Evolutionary conservation across 192 early-diverging fungal genomes (phyloP).

Genomic region (Globomyces pollinis-pini): DNA sequence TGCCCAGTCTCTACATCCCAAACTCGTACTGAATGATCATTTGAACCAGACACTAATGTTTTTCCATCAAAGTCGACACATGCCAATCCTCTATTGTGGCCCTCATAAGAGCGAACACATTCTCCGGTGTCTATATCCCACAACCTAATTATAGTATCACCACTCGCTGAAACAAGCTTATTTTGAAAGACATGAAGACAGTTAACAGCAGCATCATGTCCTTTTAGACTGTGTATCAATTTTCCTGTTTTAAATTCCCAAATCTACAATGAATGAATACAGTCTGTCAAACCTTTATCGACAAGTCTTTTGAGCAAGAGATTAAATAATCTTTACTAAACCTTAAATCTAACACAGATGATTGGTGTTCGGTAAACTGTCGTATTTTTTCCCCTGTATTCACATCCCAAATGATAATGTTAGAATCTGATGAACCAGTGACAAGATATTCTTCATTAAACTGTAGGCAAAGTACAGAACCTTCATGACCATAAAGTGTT

Average conservation of each 20-base stretch:
- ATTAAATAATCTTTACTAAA: slow-evolving; percentile 17
- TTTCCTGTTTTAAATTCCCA: slow-evolving; percentile 63
- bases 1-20: slow-evolving; percentile 24
- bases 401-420: slow-evolving; percentile 33
- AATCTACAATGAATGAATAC: slow-evolving; percentile 8
- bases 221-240: slow-evolving; percentile 57
- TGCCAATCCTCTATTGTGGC: slow-evolving; percentile 33
- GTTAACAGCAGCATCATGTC: slow-evolving; percentile 93
- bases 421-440: slow-evolving; percentile 33
- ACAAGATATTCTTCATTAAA: slow-evolving; percentile 20
- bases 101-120: slow-evolving; percentile 13
- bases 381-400: slow-evolving; percentile 17
- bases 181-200: slow-evolving; percentile 69
- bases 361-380: slow-evolving; percentile 25
- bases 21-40: slow-evolving; percentile 32
- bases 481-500: not conserved
- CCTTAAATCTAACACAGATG: slow-evolving; percentile 28
- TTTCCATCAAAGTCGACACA: slow-evolving; percentile 23
- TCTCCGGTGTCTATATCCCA: slow-evolving; percentile 27
- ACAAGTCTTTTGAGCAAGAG: slow-evolving; percentile 32
- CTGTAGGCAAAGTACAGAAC: slow-evolving; percentile 3
- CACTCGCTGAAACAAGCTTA: slow-evolving; percentile 54
- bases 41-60: slow-evolving; percentile 31
- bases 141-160: slow-evolving; percentile 5
- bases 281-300: slow-evolving; percentile 31